phyloP scores from a whole-genome alignment of 1,139 yeast species.

The Debaryomyces subglobosus region DNA sequence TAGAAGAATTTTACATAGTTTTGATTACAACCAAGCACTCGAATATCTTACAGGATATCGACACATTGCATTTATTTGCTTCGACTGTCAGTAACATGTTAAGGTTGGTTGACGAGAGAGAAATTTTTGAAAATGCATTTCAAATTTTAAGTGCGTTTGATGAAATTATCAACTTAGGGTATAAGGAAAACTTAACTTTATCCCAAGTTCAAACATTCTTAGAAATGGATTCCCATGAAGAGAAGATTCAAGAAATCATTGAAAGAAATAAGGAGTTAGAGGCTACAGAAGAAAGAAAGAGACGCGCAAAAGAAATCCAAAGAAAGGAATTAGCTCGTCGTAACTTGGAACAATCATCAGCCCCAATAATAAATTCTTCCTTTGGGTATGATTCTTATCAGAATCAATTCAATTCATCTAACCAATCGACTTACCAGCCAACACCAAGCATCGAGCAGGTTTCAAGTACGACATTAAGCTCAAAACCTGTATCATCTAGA shows the following conservation, averaged over 20 bases:
- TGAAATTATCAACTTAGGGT: conserved; percentile 88
- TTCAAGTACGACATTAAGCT: conserved; percentile 13
- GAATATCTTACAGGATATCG: conserved; percentile 92
- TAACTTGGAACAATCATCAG: conserved; percentile 37
- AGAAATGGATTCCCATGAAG: conserved; percentile 98
- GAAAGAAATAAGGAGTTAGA: conserved; percentile 96
- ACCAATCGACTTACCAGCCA: conserved; percentile 42
- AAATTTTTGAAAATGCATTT: conserved; percentile 81
- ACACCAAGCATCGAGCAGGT: conserved; percentile 28
- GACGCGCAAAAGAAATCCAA: conserved; percentile 93
- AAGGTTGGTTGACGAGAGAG: conserved; percentile 77
- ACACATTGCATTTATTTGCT: conserved; percentile 84
- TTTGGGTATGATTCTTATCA: conserved; percentile 28
- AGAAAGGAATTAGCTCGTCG: conserved; percentile 79
- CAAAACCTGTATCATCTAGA: conserved; percentile 46
- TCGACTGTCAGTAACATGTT: conserved; percentile 79
- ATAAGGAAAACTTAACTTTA: conserved; percentile 82
- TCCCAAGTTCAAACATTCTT: conserved; percentile 86
- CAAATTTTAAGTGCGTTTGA: conserved; percentile 92
- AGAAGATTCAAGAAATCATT: conserved; percentile 95
- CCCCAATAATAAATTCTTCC: conserved; percentile 12
- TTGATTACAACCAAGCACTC: conserved; percentile 89
- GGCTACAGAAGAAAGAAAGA: conserved; percentile 95
- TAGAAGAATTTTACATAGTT: conserved; percentile 91
- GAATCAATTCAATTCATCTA: conserved; percentile 21